phyloP scores from a whole-genome alignment of 179 eudicot genomes.

The Carnegiea gigantea region DNA sequence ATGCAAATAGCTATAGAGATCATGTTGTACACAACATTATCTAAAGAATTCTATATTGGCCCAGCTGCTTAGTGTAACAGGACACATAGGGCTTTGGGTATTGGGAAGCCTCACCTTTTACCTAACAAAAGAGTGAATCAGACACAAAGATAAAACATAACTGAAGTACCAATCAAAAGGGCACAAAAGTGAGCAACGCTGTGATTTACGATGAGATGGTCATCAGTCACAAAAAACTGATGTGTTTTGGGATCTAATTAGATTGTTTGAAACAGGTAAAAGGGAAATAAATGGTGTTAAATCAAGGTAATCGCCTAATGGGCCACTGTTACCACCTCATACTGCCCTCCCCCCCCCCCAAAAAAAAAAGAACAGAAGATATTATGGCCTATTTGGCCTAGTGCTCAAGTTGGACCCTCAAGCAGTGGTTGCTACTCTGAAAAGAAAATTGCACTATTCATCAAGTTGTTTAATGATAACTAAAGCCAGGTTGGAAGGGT shows the following conservation, averaged over 20 bases:
- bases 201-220: neutral
- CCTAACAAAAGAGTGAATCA: neutral
- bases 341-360: no score
- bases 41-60: neutral
- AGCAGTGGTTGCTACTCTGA: constrained; percentile 21
- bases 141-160: no score
- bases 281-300: constrained; percentile 30
- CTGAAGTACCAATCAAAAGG: neutral
- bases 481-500: constrained; percentile 39
- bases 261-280: constrained; percentile 14
- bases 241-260: constrained; percentile 19
- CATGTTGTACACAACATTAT: neutral
- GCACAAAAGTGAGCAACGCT: neutral
- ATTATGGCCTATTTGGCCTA: neutral
- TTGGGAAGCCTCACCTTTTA: neutral
- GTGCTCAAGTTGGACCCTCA: constrained; percentile 30
- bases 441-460: neutral
- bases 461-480: constrained; percentile 9
- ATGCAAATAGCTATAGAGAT: neutral
- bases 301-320: constrained; percentile 27
- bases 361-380: neutral
- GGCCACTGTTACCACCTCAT: neutral
- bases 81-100: neutral
- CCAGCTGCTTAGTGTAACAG: neutral
- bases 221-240: constrained; percentile 16